Base-by-base conservation (phyloP, 352 stramenopile species). In the Chrysophaeum taylorii region DNA sequence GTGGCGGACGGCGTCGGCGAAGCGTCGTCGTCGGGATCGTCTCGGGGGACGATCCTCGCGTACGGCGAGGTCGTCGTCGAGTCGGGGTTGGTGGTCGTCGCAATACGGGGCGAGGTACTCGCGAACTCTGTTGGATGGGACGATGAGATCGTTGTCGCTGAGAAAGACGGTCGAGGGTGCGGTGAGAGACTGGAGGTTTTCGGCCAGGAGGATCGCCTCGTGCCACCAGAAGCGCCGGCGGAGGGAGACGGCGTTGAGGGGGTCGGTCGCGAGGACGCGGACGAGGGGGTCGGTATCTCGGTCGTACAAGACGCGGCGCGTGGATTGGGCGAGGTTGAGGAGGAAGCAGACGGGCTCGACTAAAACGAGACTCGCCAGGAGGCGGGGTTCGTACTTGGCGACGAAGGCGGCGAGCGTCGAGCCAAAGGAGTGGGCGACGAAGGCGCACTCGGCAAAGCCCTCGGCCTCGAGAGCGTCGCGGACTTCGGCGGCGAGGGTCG, bases 161-260 rank as follows among this genome's bases (percentile, higher is more conserved):
- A 60, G 25, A 21, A 60, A 60, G 18, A 60, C 48, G 48, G 25
- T 25, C 18, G 18, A 23, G 18, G 18, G 18, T 15, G 15, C 15
- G 18, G 7, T 25, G 18, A 18, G 48, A 7, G 33, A 9, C 18
- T 60, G 18, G n/a, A n/a, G n/a, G n/a, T n/a, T n/a, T 5, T 60
- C 48, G 5, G 25, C 48, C 48, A 18, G 33, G 48, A 60, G 48
- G 18, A 60, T 25, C 18, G 48, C 48, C 48, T 60, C 48, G 18
- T 60, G 48, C 48, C 48, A 60, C 48, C 48, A 60, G 48, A 60
- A 60, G 48, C 48, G 48, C 48, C 25, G 18, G 18, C 48, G 18
- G 18, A 60, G 5, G 25, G 18, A 33, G 48, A 60, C n/a, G 18
- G 48, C 18, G 48, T 33, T 60, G 48, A 9, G 18, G 18, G 48